Evolutionary conservation across 2,329 filamentous ascomycete species (phyloP).

Genomic region (Madurella mycetomatis): DNA sequence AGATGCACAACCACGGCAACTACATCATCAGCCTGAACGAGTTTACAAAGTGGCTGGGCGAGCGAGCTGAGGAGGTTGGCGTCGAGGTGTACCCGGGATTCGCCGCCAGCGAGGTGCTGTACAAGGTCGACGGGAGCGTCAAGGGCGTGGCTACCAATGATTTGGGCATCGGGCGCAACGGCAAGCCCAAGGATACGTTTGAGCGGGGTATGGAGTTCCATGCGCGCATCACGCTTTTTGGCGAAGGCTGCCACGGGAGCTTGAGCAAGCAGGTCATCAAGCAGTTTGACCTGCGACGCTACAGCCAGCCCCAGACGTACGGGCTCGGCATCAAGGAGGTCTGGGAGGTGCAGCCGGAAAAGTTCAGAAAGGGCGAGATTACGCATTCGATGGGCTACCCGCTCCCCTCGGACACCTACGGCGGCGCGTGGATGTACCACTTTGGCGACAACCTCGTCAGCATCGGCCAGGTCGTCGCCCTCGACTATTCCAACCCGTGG

Average conservation of each 20-base stretch:
- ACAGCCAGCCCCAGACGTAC: slow-evolving; percentile 93
- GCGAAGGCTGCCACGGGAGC: slow-evolving; percentile 92
- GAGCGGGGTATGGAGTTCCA: slow-evolving; percentile 99
- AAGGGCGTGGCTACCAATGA: slow-evolving; percentile 96
- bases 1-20: slow-evolving; percentile 98
- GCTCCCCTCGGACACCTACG: slow-evolving; percentile 81
- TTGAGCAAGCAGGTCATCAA: slow-evolving; percentile 91
- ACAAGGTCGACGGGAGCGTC: slow-evolving; percentile 79
- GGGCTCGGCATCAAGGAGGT: slow-evolving; percentile 93
- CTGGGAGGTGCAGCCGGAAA: slow-evolving; percentile 91
- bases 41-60: slow-evolving; percentile 91
- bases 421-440: slow-evolving; percentile 99
- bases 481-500: slow-evolving; percentile 97
- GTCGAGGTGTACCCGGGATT: slow-evolving; percentile 97
- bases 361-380: slow-evolving; percentile 82
- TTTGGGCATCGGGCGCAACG: slow-evolving; percentile 74
- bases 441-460: slow-evolving; percentile 96
- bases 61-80: slow-evolving; percentile 91
- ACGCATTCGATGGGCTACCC: slow-evolving; percentile 93
- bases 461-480: slow-evolving; percentile 82
- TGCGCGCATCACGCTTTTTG: slow-evolving; percentile 84
- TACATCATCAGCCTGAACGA: slow-evolving; percentile 96
- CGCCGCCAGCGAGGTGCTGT: slow-evolving; percentile 87
- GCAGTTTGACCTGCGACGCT: slow-evolving; percentile 83
- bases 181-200: slow-evolving; percentile 83